Evolutionary conservation across 768 basidiomycete genomes (phyloP).

Genomic region (Xanthoconium stramineum): DNA sequence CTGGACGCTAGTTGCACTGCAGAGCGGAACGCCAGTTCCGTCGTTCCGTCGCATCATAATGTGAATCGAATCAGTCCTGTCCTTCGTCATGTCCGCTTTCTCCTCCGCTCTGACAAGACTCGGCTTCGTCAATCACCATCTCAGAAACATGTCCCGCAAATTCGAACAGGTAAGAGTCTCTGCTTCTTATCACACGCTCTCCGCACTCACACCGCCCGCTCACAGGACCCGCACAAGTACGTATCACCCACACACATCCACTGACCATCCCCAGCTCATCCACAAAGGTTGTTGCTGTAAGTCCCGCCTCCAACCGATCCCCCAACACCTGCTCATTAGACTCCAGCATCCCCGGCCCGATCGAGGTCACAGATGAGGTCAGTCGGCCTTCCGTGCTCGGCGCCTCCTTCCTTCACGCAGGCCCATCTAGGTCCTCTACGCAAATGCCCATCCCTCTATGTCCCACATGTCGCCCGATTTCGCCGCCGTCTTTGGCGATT

Average conservation of each 20-base stretch:
- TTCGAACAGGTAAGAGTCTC: slow-evolving; percentile 18
- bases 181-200: neutral
- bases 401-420: neutral
- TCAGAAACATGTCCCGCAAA: slow-evolving; percentile 17
- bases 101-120: neutral
- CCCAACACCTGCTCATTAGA: neutral
- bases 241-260: slow-evolving; percentile 15
- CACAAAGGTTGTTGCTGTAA: slow-evolving; percentile 49
- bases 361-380: slow-evolving; percentile 62
- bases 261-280: slow-evolving; percentile 24
- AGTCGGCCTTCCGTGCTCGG: slow-evolving; percentile 4
- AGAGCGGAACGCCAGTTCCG: slow-evolving; percentile 6
- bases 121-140: neutral
- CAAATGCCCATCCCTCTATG: slow-evolving; percentile 90
- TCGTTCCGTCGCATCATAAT: neutral
- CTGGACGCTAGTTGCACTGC: slow-evolving; percentile 32
- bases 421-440: slow-evolving; percentile 66
- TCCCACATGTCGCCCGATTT: slow-evolving; percentile 90
- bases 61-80: neutral
- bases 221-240: slow-evolving; percentile 47
- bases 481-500: slow-evolving; percentile 83
- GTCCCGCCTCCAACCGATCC: neutral
- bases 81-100: neutral
- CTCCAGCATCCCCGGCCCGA: slow-evolving; percentile 59
- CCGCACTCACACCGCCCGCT: neutral